Evolutionary conservation across 257 asterid genomes (phyloP).

Genomic region (Solanum medicagineum): DNA sequence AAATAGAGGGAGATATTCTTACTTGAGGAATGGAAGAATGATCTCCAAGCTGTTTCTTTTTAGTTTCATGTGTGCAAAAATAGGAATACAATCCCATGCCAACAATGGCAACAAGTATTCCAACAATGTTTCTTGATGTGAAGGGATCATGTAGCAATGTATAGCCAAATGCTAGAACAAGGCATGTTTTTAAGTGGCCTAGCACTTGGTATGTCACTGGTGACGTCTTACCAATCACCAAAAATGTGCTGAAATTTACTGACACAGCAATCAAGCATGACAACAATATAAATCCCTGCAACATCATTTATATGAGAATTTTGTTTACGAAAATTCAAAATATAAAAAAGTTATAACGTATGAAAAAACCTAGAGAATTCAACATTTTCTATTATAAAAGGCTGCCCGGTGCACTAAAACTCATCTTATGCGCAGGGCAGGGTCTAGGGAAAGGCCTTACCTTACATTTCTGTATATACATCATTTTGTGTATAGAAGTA

Average conservation of each 20-base stretch:
- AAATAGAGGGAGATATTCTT: not conserved
- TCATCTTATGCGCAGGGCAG: too few species aligned
- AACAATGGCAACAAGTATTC: constrained; percentile 64
- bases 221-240: constrained; percentile 87
- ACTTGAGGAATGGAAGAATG: constrained; percentile 39
- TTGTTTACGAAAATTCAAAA: not conserved
- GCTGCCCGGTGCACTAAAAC: too few species aligned
- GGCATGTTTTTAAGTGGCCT: constrained; percentile 83
- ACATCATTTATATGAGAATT: not conserved
- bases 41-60: constrained; percentile 39
- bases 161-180: constrained; percentile 76
- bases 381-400: not conserved
- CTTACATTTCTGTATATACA: too few species aligned
- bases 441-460: too few species aligned
- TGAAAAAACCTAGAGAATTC: not conserved
- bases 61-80: constrained; percentile 63
- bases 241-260: constrained; percentile 85
- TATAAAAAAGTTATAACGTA: not conserved
- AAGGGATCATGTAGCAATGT: constrained; percentile 82
- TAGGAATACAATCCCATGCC: constrained; percentile 83
- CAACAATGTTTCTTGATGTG: constrained; percentile 59
- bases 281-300: constrained; percentile 64
- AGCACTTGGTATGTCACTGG: constrained; percentile 86
- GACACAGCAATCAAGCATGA: constrained; percentile 85
- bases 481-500: too few species aligned